Conservation (phyloP, 139 green algal species). For the Dunaliella primolecta region DNA sequence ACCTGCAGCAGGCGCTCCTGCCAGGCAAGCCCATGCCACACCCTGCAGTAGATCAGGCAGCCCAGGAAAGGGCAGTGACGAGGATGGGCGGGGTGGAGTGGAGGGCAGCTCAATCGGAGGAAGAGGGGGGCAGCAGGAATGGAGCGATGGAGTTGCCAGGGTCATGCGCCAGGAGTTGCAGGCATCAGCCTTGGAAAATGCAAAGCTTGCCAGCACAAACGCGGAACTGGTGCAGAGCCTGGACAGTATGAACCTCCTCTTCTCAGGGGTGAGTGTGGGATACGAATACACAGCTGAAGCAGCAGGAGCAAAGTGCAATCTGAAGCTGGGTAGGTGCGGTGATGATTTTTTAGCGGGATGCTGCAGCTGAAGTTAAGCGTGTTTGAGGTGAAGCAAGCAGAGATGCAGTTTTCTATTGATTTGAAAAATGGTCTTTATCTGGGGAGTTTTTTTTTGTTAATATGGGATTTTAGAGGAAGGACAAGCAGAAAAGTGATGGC, state of each 20-base stretch:
- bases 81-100: too few relatives aligned
- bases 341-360: background rate
- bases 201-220: background rate
- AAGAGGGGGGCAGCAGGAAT: too few relatives aligned
- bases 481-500: too few relatives aligned
- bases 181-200: background rate
- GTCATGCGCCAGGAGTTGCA: background rate
- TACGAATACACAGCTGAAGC: background rate
- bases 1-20: too few relatives aligned
- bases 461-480: too few relatives aligned
- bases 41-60: too few relatives aligned
- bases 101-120: too few relatives aligned
- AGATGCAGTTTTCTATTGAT: background rate
- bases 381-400: background rate
- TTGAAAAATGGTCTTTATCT: background rate
- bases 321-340: background rate
- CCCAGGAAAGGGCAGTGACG: too few relatives aligned
- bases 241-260: background rate
- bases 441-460: background rate
- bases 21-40: too few relatives aligned
- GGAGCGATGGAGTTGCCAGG: too few relatives aligned
- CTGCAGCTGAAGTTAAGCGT: background rate
- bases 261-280: background rate
- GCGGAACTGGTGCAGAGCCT: background rate
- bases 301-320: background rate